These are phyloP conservation scores for Gracilaria domingensis DNA, from an alignment of 23 red algal genomes.

Conservation along the genomic window DNA sequence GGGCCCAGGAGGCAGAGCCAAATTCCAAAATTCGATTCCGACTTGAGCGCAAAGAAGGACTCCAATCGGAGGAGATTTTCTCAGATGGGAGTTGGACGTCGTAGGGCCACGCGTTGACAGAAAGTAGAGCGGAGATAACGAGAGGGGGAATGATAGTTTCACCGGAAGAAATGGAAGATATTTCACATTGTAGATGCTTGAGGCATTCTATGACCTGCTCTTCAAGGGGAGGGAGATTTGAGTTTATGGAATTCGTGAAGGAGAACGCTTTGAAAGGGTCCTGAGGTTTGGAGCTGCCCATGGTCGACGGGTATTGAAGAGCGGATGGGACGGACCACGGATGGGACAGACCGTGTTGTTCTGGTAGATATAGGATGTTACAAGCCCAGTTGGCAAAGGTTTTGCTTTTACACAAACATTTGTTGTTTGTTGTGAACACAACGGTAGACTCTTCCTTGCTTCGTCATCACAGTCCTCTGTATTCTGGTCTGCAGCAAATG, in stretches of 20 bases:
- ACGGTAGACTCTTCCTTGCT: background rate
- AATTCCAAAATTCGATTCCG: conserved; percentile 1
- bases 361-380: background rate
- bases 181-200: background rate
- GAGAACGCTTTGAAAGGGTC: background rate
- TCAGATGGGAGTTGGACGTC: background rate
- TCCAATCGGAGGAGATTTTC: background rate
- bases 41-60: background rate
- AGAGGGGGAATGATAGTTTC: conserved; percentile 1
- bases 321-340: background rate
- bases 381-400: background rate
- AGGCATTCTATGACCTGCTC: background rate
- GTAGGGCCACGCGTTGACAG: conserved; percentile 20
- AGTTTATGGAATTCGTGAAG: background rate
- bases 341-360: background rate
- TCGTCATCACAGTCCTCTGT: background rate
- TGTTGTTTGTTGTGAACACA: background rate
- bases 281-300: background rate
- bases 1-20: background rate
- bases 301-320: background rate
- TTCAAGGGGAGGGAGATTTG: background rate
- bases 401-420: background rate
- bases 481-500: background rate
- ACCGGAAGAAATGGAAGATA: background rate
- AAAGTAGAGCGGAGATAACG: conserved; percentile 12